Conservation (phyloP, 2,329 filamentous ascomycete genomes). For the Pseudocercospora macadamiae region DNA sequence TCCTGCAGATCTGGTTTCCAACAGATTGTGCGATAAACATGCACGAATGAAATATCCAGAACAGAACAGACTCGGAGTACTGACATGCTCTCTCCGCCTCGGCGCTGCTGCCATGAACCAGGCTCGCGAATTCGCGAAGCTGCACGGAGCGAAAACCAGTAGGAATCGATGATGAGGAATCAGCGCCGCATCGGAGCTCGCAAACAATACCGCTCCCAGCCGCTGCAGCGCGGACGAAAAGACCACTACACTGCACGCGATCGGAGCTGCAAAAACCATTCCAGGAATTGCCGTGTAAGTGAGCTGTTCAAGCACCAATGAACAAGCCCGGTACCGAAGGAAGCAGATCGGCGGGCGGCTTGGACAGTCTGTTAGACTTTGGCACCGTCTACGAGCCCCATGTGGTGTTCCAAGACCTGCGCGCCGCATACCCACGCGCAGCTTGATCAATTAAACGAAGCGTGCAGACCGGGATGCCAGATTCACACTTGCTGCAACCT, state of each 20-base stretch:
- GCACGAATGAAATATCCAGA: no score
- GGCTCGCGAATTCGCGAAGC: constrained; percentile 4
- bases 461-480: background rate
- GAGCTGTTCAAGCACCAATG: background rate
- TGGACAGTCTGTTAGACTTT: background rate
- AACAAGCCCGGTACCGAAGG: background rate
- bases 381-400: background rate
- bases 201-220: constrained; percentile 7
- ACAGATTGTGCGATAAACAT: background rate
- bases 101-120: background rate
- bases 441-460: constrained; percentile 1
- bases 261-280: background rate
- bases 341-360: background rate
- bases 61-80: no score
- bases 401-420: background rate
- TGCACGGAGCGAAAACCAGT: background rate
- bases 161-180: background rate
- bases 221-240: background rate
- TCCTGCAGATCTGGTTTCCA: constrained; percentile 17
- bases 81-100: no score
- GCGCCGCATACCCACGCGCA: background rate
- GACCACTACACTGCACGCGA: background rate
- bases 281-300: background rate
- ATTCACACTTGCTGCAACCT: background rate
- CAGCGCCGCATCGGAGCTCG: constrained; percentile 8